A percentile compares a stretch with the other conserved stretches of the same genome.
phyloP scores from a whole-genome alignment of 2,329 filamentous ascomycete species.

The Hypoxylon sp. region DNA sequence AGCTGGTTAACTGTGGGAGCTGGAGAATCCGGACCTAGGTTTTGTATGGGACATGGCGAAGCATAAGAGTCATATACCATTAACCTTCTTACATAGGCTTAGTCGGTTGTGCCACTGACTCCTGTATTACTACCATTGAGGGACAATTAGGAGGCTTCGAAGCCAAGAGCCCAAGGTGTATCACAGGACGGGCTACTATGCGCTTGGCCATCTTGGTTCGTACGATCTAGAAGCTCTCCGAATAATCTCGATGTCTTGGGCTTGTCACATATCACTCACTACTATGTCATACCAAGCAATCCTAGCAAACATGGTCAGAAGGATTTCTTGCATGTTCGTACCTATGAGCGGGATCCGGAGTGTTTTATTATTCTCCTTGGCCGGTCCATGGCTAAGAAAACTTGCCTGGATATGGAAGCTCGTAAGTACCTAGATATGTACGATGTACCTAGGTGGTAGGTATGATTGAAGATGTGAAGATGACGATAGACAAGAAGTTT shows the following conservation, averaged over 20 bases:
- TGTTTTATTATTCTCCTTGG: slow-evolving; percentile 18
- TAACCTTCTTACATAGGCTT: neutral
- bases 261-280: neutral
- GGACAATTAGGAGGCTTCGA: slow-evolving; percentile 13
- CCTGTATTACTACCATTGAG: neutral
- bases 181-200: slow-evolving; percentile 11
- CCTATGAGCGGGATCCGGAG: slow-evolving; percentile 12
- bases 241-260: slow-evolving; percentile 9
- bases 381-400: neutral
- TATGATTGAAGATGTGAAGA: slow-evolving; percentile 10
- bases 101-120: neutral
- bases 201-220: slow-evolving; percentile 11
- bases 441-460: too few species aligned
- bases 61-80: neutral
- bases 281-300: slow-evolving; percentile 1
- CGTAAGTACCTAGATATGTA: too few species aligned
- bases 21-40: neutral
- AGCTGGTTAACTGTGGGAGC: neutral
- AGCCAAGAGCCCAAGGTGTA: slow-evolving; percentile 27
- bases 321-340: slow-evolving; percentile 2
- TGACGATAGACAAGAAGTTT: slow-evolving; percentile 29
- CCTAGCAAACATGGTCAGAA: neutral
- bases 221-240: neutral
- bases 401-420: neutral
- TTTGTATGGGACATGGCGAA: neutral